A percentile compares a stretch with the other conserved stretches of the same genome.
Conservation (phyloP, 345 rosid species). For the Isatis tinctoria region DNA sequence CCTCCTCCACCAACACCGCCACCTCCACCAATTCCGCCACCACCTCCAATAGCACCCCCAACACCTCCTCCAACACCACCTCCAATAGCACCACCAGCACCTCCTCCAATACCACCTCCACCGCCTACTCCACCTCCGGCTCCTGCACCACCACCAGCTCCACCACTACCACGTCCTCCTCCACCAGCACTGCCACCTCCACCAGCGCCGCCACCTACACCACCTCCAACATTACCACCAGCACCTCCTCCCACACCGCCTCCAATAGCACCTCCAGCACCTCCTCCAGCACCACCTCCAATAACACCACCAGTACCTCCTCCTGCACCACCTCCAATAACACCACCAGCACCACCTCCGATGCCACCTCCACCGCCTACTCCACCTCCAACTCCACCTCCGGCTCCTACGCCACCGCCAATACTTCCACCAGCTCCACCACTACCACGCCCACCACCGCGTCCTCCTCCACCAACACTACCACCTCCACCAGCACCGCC, state of each 20-base stretch:
- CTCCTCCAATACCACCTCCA: background rate
- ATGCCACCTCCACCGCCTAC: background rate
- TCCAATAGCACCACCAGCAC: background rate
- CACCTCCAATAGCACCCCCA: background rate
- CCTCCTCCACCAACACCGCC: background rate
- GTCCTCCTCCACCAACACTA: background rate
- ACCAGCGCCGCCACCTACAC: background rate
- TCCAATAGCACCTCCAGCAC: background rate
- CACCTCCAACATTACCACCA: background rate
- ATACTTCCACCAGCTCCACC: background rate
- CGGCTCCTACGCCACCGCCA: background rate
- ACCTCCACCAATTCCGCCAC: background rate
- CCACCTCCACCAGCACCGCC: background rate
- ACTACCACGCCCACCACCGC: background rate
- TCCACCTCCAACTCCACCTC: background rate
- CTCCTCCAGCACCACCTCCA: background rate
- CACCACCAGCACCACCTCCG: background rate
- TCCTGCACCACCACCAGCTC: background rate
- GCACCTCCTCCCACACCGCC: background rate
- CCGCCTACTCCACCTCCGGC: background rate
- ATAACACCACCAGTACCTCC: background rate
- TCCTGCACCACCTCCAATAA: background rate
- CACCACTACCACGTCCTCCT: background rate
- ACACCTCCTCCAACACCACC: background rate
- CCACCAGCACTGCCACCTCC: background rate